These are phyloP conservation scores for Keithomyces neogunnii DNA, from an alignment of 2,329 filamentous ascomycete genomes.

Conservation along the genomic window DNA sequence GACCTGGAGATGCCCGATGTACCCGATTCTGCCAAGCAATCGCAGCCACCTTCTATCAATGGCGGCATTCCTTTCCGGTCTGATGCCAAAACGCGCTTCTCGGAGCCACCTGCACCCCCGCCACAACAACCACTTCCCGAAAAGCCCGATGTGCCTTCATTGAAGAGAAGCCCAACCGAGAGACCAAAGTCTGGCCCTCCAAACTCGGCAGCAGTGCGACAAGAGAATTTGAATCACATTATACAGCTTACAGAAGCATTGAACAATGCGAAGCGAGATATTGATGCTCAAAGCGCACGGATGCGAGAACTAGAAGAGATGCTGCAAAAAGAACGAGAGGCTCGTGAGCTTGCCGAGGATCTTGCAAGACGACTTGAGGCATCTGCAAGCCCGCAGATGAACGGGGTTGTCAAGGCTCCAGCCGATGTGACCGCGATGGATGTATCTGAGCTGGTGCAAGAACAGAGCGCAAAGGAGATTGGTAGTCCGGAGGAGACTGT, in stretches of 20 bases:
- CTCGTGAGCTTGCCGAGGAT: slow-evolving; percentile 78
- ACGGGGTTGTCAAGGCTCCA: slow-evolving; percentile 16
- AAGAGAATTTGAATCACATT: slow-evolving; percentile 62
- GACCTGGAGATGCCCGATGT: slow-evolving; percentile 45
- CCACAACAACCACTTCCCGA: slow-evolving; percentile 90
- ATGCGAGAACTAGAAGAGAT: slow-evolving; percentile 70
- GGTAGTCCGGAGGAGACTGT: neutral
- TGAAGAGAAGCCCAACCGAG: slow-evolving; percentile 72
- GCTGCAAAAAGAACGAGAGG: slow-evolving; percentile 70
- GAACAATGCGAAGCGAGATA: slow-evolving; percentile 73
- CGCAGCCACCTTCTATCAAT: slow-evolving; percentile 38
- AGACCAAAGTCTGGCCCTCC: slow-evolving; percentile 51
- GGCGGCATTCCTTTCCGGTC: slow-evolving; percentile 51
- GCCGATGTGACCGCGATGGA: slow-evolving; percentile 15
- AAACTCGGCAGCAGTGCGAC: slow-evolving; percentile 50
- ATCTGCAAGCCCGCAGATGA: slow-evolving; percentile 28
- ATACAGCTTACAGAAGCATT: slow-evolving; percentile 78
- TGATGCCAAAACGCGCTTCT: slow-evolving; percentile 78
- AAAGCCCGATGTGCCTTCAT: slow-evolving; percentile 71
- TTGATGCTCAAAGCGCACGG: slow-evolving; percentile 71
- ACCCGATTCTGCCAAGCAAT: slow-evolving; percentile 36
- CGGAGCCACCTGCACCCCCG: slow-evolving; percentile 85
- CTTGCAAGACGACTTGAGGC: slow-evolving; percentile 63
- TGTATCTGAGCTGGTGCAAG: slow-evolving; percentile 11
- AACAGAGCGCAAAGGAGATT: neutral